Evolutionary conservation across 2,329 filamentous ascomycete species (phyloP), one percentile per base, ranked within the genome.

Genomic region (Alternaria sp.): DNA sequence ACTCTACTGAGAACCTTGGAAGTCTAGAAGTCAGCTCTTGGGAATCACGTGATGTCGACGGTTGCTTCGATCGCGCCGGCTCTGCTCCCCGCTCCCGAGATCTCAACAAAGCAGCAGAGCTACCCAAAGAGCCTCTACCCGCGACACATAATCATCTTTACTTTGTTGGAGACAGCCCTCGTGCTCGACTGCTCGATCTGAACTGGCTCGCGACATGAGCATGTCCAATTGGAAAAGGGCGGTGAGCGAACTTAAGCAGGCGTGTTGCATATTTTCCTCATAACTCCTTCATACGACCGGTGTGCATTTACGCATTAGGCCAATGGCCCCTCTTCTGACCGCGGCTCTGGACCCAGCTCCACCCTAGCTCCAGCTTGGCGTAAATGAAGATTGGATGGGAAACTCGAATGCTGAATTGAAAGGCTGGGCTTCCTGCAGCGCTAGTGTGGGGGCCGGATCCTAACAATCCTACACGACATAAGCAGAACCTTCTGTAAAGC

Each of bases 341-440:
- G 50, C 43, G 20, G 23, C 45, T 58, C 49, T 43, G 28, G 55
- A 25, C 30, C 15, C 18, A n/a, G 65, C 55, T 64, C 66, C 66
- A 63, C 41, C 21, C 26, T 26, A 37, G 65, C 59, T 64, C 66
- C 66, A 63, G 61, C 66, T 62, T 69, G 66, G 67, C 64, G 57
- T 51, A 18, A 30, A 62, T 61, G 33, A 49, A 53, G 61, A 71
- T 73, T 71, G 71, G 71, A 60, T 30, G 51, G 58, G 57, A 53
- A 49, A 20, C 15, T 59, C 41, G 37, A 58, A 58, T 49, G 50
- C 55, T 68, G 46, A 44, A 58, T 56, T 60, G 64, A 63, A 41
- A 65, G 62, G 66, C 71, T 71, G 63, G 68, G 69, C 69, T 54
- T 60, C 21, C 59, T 58, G 64, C 67, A 61, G 61, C 63, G 63